Evolutionary conservation across 192 early-diverging fungal species (phyloP), one percentile per base, ranked within the genome.

Genomic region (Backusella westeae): DNA sequence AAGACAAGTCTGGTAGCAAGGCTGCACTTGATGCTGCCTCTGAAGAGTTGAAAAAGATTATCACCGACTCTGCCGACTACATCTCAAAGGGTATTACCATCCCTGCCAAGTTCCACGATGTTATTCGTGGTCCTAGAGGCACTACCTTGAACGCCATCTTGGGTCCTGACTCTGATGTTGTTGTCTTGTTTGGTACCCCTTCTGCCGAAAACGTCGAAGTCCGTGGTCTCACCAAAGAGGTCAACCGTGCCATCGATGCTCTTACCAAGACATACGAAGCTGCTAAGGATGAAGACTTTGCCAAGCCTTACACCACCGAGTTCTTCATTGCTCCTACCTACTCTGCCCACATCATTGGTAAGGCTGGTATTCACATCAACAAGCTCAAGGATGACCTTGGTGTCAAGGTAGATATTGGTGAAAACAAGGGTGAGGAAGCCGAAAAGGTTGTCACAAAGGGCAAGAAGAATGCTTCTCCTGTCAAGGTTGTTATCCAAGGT

Each of bases 311-410:
- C 75, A 85, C 87, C 19, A 80, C 86, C 44, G 91, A 92, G 59
- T 84, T 98, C 63, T 79, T 85, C 14, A 90, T 98, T 34, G 94
- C 96, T 38, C 85, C 88, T 29, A 80, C 75, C 67, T 87, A 83
- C 74, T 90, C 86, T 76, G 86, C 88, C 34, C 93, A 90, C 79
- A 86, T 99, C 32, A 96, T 98, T 76, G 97, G 97, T n/a, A 94
- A 94, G 77, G 91, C 90, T 34, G 96, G 96, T 76, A 91, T 90
- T 74, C 88, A 90, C 74, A 89, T 99, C 69, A 93, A 90, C 77
- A 89, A 90, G 65, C 75, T 97, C 41, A 94, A 90, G 74, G 89
- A 91, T 17, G 90, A 92, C 78, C 88, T 90, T 74, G 88, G 89
- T 73, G 93, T 99, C 63, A 87, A 83, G 39, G 84, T 94, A 75